A percentile compares a stretch with the other conserved stretches of the same genome.
Conservation (phyloP, 2,329 filamentous ascomycete species). For the Macrophomina phaseolina region DNA sequence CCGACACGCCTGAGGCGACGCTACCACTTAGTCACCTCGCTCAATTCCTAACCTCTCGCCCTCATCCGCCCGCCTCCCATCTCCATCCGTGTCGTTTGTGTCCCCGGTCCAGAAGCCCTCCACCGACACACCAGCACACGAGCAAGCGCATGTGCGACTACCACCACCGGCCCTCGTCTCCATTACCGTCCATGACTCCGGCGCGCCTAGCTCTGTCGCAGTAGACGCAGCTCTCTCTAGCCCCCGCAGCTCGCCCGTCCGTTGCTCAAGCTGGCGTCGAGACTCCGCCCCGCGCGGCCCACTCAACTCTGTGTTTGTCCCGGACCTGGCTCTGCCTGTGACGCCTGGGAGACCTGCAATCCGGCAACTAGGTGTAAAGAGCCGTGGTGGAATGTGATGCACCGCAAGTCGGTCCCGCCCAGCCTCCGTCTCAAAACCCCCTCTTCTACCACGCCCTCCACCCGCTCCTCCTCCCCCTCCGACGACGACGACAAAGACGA, state of each 20-base stretch:
- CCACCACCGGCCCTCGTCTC: neutral
- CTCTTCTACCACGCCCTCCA: constrained; percentile 42
- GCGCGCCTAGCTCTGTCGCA: neutral
- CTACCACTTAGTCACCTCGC: constrained; percentile 24
- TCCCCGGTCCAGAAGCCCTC: constrained; percentile 40
- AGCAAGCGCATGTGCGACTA: constrained; percentile 11
- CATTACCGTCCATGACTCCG: constrained; percentile 1
- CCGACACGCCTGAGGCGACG: constrained; percentile 26
- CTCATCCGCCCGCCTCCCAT: constrained; percentile 17
- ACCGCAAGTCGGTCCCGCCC: constrained; percentile 38
- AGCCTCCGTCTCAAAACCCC: constrained; percentile 40
- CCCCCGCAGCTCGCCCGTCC: neutral
- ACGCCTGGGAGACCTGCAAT: constrained; percentile 30
- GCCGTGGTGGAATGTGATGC: constrained; percentile 45
- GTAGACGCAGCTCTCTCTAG: neutral
- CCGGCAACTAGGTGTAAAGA: constrained; percentile 45
- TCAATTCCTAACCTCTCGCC: constrained; percentile 8
- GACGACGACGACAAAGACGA: constrained; percentile 38
- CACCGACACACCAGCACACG: constrained; percentile 28
- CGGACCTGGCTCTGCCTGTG: constrained; percentile 33
- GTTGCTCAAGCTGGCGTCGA: constrained; percentile 46
- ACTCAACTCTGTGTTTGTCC: constrained; percentile 38
- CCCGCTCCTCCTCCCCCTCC: constrained; percentile 37
- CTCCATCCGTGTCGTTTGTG: constrained; percentile 31
- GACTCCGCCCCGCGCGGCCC: constrained; percentile 34